These are phyloP conservation scores for Penicillium ucsense DNA, from an alignment of 495 filamentous ascomycete genomes.

Conservation along the genomic window DNA sequence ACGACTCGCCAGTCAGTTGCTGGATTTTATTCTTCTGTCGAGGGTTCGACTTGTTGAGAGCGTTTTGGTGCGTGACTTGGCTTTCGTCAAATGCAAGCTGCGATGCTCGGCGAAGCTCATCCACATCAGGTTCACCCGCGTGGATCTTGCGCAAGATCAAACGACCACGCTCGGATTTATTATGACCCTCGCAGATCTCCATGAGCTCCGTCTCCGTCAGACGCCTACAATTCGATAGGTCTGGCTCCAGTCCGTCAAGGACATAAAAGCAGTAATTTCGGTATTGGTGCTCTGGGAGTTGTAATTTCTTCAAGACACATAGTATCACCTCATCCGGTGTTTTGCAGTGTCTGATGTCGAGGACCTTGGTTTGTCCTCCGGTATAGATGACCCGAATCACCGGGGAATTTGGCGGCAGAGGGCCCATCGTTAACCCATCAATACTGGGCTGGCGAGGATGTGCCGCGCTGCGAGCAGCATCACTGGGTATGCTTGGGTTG, in stretches of 20 bases:
- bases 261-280: conserved; percentile 77
- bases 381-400: conserved; percentile 88
- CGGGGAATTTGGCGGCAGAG: conserved; percentile 66
- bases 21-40: conserved; percentile 70
- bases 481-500: conserved; percentile 36
- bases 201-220: conserved; percentile 78
- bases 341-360: conserved; percentile 81
- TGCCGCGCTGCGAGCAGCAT: conserved; percentile 31
- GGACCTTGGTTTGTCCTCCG: conserved; percentile 79
- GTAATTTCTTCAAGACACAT: conserved; percentile 73
- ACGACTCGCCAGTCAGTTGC: conserved; percentile 74
- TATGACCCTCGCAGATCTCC: conserved; percentile 57
- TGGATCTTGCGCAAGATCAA: conserved; percentile 86
- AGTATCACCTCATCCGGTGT: conserved; percentile 85
- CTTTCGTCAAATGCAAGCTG: conserved; percentile 77
- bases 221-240: conserved; percentile 64
- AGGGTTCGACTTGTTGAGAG: conserved; percentile 50
- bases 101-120: conserved; percentile 73
- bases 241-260: conserved; percentile 72
- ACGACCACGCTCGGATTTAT: conserved; percentile 67
- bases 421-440: conserved; percentile 72
- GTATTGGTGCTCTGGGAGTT: conserved; percentile 63
- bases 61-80: conserved; percentile 56
- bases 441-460: conserved; percentile 57
- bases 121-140: conserved; percentile 69